phyloP scores from a whole-genome alignment of 768 basidiomycete species.

The Austroboletus festivus region DNA sequence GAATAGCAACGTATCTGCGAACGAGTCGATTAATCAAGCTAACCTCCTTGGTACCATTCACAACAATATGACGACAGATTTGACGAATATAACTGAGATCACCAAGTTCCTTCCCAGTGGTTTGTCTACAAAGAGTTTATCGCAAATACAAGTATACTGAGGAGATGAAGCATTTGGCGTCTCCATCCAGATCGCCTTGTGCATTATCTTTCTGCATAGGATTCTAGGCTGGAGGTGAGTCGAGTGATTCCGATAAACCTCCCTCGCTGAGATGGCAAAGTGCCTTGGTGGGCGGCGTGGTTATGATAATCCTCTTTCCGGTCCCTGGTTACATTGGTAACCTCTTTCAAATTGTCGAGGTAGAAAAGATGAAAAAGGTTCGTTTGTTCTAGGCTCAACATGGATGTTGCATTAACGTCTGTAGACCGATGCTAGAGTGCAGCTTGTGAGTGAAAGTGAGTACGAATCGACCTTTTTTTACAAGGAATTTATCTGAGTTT shows the following conservation, averaged over 20 bases:
- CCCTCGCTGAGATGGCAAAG: constrained; percentile 41
- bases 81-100: constrained; percentile 9
- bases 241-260: constrained; percentile 17
- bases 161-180: constrained; percentile 21
- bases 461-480: constrained; percentile 4
- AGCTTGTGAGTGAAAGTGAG: constrained; percentile 57
- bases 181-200: constrained; percentile 1
- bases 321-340: constrained; percentile 55
- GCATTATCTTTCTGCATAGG: constrained; percentile 5
- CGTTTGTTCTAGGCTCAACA: neutral
- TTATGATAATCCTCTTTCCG: constrained; percentile 52
- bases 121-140: constrained; percentile 9
- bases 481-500: neutral
- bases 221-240: constrained; percentile 10
- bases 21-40: constrained; percentile 23
- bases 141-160: constrained; percentile 26
- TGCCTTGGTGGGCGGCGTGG: constrained; percentile 54
- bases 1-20: constrained; percentile 1
- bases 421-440: constrained; percentile 38
- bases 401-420: constrained; percentile 36
- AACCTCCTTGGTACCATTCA: constrained; percentile 76
- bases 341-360: constrained; percentile 45
- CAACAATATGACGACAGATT: constrained; percentile 59
- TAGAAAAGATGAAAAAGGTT: constrained; percentile 45
- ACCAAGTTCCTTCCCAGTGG: neutral